Conservation (phyloP, 768 basidiomycete genomes). For the Nidula microcarpa region DNA sequence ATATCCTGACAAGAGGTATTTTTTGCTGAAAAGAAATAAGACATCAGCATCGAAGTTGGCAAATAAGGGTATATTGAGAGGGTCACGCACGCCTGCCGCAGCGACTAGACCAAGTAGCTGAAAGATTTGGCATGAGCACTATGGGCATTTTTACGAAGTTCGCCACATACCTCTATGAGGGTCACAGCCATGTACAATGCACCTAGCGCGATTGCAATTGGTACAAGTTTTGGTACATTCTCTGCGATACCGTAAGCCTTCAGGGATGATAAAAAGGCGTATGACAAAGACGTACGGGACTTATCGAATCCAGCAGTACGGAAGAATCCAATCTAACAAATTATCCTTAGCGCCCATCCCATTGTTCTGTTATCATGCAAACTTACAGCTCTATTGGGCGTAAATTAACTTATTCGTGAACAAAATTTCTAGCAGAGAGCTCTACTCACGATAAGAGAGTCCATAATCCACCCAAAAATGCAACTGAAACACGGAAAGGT, state of each 20-base stretch:
- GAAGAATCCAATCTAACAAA: constrained; percentile 57
- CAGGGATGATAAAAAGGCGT: neutral
- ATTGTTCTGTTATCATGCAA: neutral
- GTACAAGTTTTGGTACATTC: constrained; percentile 41
- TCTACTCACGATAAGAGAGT: constrained; percentile 56
- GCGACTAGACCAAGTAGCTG: constrained; percentile 50
- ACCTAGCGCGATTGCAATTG: constrained; percentile 59
- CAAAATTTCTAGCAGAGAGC: neutral
- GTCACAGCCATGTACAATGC: constrained; percentile 48
- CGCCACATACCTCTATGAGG: constrained; percentile 39
- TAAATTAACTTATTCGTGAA: neutral
- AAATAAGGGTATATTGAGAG: neutral
- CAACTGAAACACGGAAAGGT: constrained; percentile 23
- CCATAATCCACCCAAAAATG: constrained; percentile 54
- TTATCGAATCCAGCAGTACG: constrained; percentile 46
- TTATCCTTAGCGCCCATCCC: neutral
- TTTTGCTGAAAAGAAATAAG: constrained; percentile 43
- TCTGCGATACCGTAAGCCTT: constrained; percentile 16
- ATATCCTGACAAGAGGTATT: constrained; percentile 46
- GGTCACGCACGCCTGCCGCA: constrained; percentile 15
- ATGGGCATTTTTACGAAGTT: neutral
- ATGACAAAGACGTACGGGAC: constrained; percentile 34
- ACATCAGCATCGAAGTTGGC: neutral
- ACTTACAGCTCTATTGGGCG: constrained; percentile 26
- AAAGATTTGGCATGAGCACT: neutral